These are phyloP conservation scores for Trichoderma atroviride DNA, from an alignment of 2,329 filamentous ascomycete species.

Conservation along the genomic window DNA sequence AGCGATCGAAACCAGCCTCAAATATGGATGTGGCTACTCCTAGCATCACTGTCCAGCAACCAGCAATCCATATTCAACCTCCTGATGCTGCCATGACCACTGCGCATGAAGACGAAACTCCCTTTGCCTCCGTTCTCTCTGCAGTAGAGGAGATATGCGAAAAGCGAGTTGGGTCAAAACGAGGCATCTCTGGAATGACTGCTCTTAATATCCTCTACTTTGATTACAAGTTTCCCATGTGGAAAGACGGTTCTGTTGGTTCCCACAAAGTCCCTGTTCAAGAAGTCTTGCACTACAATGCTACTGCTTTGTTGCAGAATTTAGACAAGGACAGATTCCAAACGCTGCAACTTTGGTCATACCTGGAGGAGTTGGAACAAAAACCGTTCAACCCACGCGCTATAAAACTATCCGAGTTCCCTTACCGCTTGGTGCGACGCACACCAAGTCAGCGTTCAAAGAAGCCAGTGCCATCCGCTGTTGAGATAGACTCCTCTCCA, in stretches of 20 bases:
- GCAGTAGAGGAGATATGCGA: constrained; percentile 33
- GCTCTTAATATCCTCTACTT: constrained; percentile 40
- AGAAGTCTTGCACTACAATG: constrained; percentile 51
- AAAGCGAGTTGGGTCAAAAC: constrained; percentile 26
- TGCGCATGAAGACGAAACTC: constrained; percentile 28
- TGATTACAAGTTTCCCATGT: constrained; percentile 38
- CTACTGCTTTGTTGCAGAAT: constrained; percentile 42
- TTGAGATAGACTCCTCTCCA: neutral
- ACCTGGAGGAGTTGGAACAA: constrained; percentile 38
- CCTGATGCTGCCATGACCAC: constrained; percentile 9
- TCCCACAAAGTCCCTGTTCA: constrained; percentile 47
- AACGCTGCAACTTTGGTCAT: constrained; percentile 38
- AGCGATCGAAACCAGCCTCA: constrained; percentile 7
- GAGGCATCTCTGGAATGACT: constrained; percentile 30
- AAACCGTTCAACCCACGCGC: constrained; percentile 36
- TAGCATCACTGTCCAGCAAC: neutral
- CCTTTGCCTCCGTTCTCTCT: constrained; percentile 37
- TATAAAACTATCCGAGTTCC: constrained; percentile 37
- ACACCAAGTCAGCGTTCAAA: constrained; percentile 28
- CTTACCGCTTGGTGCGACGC: constrained; percentile 34
- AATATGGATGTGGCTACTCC: neutral
- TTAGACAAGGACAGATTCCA: constrained; percentile 42
- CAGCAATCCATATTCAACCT: constrained; percentile 1
- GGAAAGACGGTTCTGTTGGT: constrained; percentile 32
- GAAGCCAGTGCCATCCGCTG: neutral